Percentiles rank a stretch among this genome's conserved stretches.
These are phyloP conservation scores for Suhomyces emberorum DNA, from an alignment of 805 yeast species.

Conservation along the genomic window DNA sequence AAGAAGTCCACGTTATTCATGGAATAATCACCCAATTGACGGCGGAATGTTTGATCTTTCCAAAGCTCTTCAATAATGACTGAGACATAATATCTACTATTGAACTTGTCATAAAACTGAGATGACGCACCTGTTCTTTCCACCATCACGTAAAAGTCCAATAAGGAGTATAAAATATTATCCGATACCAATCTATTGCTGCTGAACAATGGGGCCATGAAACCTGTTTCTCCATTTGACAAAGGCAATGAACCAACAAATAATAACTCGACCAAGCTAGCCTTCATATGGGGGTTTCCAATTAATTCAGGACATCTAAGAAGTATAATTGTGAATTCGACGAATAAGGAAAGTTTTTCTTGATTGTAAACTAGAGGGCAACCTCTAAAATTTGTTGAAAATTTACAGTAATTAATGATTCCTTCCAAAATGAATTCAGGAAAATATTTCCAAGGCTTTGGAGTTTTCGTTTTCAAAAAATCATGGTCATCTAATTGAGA, in stretches of 20 bases:
- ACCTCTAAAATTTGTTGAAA: conserved; percentile 51
- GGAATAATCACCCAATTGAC: conserved; percentile 68
- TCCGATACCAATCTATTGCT: conserved; percentile 58
- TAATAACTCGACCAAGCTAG: conserved; percentile 75
- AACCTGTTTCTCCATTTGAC: conserved; percentile 63
- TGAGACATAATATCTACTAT: conserved; percentile 82
- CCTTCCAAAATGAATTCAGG: conserved; percentile 90
- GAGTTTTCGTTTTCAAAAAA: conserved; percentile 60
- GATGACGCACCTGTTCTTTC: conserved; percentile 95
- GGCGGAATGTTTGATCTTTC: conserved; percentile 65
- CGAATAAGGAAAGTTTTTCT: conserved; percentile 52
- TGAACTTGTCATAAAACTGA: conserved; percentile 95
- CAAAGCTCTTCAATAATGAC: conserved; percentile 79
- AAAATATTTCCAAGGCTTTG: conserved; percentile 71
- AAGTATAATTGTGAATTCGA: conserved; percentile 70
- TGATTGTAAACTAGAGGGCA: conserved; percentile 56
- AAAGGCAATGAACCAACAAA: conserved; percentile 68
- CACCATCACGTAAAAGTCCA: conserved; percentile 89
- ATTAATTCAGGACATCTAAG: conserved; percentile 81
- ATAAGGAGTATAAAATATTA: conserved; percentile 73
- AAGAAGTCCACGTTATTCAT: conserved; percentile 74
- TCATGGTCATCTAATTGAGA: conserved; percentile 76
- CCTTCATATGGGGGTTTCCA: conserved; percentile 91
- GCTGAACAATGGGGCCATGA: conserved; percentile 63
- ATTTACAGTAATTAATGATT: conserved; percentile 65